Conservation (phyloP, 2,329 filamentous ascomycete genomes). For the Raffaelea albimanens region DNA sequence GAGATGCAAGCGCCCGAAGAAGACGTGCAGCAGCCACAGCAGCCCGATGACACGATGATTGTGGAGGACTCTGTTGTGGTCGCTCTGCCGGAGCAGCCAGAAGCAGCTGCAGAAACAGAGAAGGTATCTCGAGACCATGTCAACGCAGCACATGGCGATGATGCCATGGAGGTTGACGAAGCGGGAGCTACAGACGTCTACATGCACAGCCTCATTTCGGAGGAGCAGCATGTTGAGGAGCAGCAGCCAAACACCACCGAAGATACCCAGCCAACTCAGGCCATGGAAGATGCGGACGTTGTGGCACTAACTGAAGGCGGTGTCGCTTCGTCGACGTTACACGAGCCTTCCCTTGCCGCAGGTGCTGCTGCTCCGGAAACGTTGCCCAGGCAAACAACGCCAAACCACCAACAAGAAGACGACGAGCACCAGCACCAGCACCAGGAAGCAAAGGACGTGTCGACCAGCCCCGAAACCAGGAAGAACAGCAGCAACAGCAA, state of each 20-base stretch:
- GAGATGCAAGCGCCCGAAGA: constrained; percentile 2
- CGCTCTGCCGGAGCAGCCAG: neutral
- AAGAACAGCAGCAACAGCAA: neutral
- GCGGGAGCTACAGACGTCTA: constrained; percentile 11
- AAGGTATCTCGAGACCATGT: no score
- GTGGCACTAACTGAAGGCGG: no score
- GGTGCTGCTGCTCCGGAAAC: neutral
- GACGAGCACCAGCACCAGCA: neutral
- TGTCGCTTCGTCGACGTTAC: no score
- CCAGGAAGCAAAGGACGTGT: no score
- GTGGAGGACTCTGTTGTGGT: neutral
- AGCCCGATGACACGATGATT: neutral
- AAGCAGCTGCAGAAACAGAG: no score
- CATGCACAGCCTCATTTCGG: constrained; percentile 9
- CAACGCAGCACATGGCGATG: no score
- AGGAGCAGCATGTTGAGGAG: neutral
- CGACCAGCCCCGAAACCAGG: no score
- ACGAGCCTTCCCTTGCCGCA: neutral
- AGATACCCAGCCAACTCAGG: neutral
- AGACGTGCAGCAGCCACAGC: neutral
- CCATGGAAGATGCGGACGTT: neutral
- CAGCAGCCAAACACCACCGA: neutral
- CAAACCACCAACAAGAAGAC: neutral
- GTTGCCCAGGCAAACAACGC: neutral
- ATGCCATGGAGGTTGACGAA: constrained; percentile 1